Evolutionary conservation across 2,329 filamentous ascomycete genomes (phyloP).

Genomic region (Colletotrichum liaoningense): DNA sequence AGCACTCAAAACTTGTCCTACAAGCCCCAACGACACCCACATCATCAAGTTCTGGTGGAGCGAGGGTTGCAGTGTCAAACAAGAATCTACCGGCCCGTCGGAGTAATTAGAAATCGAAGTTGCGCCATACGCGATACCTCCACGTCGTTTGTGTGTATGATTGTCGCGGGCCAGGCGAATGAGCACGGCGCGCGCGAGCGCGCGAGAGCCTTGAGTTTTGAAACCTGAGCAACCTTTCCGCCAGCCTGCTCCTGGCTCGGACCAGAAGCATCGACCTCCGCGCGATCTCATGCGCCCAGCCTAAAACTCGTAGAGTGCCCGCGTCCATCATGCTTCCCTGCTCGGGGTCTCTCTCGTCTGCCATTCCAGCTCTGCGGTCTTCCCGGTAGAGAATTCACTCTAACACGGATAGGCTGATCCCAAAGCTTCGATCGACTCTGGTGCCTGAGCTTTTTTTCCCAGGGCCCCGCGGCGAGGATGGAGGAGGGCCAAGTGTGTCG

Average conservation of each 20-base stretch:
- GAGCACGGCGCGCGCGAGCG: background rate
- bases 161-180: background rate
- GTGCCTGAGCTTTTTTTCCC: background rate
- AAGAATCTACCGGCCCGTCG: background rate
- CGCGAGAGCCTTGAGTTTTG: constrained; percentile 6
- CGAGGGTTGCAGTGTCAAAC: constrained; percentile 1
- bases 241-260: constrained; percentile 18
- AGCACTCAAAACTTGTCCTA: background rate
- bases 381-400: constrained; percentile 6
- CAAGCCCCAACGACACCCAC: background rate
- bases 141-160: background rate
- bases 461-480: background rate
- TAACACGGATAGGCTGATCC: background rate
- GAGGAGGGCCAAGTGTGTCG: background rate
- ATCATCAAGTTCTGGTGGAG: background rate
- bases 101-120: background rate
- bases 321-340: constrained; percentile 17
- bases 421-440: background rate
- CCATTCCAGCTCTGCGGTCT: background rate
- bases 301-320: constrained; percentile 13
- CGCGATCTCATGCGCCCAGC: constrained; percentile 8
- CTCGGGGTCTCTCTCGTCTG: background rate
- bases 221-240: constrained; percentile 15
- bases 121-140: too few relatives aligned
- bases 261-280: constrained; percentile 15